Base-by-base conservation (phyloP, 2,329 filamentous ascomycete genomes). In the Bipolaris cookei region DNA sequence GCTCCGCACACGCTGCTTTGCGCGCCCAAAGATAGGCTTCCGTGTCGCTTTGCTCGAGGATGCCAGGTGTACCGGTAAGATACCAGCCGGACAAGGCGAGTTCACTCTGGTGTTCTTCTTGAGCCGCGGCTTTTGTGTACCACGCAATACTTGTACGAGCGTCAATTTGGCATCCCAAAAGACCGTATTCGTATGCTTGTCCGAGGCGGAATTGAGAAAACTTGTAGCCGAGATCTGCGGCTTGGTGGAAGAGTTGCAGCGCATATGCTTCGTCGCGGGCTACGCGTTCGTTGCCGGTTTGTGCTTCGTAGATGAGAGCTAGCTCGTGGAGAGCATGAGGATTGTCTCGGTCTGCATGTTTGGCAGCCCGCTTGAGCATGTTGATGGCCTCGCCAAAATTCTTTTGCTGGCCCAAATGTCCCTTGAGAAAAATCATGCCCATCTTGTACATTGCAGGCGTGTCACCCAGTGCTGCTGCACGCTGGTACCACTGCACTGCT, bases 371-470 rank as follows among this genome's bases (percentile, higher is more conserved):
- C 80, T 97, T 97, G 51, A 99, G 83, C 93, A 95, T 98, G 20
- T 87, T 88, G 21, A 97, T 86, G 16, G 92, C 93, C 78, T 98
- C 95, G 41, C 90, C 85, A 2, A 91, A 86, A 71, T 96, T 96
- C 71, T 83, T 87, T 21, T 83, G 85, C 73, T 98, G 93, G 3
- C 93, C 93, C n/a, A 99, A 84, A 25, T 98, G 82, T 10, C 94
- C 95, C 77, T 98, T 98, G 52, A 98, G 85, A 60, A 91, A 81
- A 64, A 99, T 96, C 89, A 97, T 96, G 56, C 95, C 95, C 78
- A 98, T 88, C 78, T 99, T 99, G 81, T 97, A 99, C 92, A 98
- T 96, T 28, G 93, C 95, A 0, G 94, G 90, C 1, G 90, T 89
- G 71, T 99, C 94, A 3, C 95, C 94, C 2, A 98, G 82, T 11